phyloP scores from a whole-genome alignment of 164 flowering plant genomes.

The Akebia trifoliata region DNA sequence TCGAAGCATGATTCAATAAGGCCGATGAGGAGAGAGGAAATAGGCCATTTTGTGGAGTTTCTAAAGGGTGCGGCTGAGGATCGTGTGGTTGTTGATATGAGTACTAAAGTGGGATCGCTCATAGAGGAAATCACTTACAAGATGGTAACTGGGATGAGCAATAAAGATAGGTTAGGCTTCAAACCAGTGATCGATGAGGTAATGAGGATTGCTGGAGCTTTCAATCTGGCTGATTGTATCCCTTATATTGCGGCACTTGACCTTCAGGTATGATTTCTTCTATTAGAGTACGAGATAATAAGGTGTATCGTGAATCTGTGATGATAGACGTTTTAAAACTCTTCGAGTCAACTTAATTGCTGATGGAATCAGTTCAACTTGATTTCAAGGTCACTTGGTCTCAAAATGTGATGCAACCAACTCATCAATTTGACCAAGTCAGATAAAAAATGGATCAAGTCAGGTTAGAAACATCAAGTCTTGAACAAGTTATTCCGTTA shows the following conservation, averaged over 20 bases:
- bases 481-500: no score
- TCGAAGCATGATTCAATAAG: conserved; percentile 18
- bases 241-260: neutral
- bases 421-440: no score
- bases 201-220: conserved; percentile 19
- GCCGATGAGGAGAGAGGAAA: conserved; percentile 26
- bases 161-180: conserved; percentile 35
- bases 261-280: conserved; percentile 8
- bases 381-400: no score
- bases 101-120: conserved; percentile 17
- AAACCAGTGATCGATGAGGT: conserved; percentile 33
- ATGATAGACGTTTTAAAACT: no score
- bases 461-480: no score
- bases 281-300: no score
- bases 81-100: conserved; percentile 15
- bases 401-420: no score
- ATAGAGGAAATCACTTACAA: conserved; percentile 19
- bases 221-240: conserved; percentile 40
- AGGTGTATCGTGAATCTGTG: no score
- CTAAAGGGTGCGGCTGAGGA: conserved; percentile 9
- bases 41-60: conserved; percentile 16
- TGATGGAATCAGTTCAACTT: no score
- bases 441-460: no score
- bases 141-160: conserved; percentile 47
- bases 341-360: no score